Evolutionary conservation across 352 stramenopile genomes (phyloP), one percentile per base, ranked within the genome.

Genomic region (Globisporangium takayamanum): DNA sequence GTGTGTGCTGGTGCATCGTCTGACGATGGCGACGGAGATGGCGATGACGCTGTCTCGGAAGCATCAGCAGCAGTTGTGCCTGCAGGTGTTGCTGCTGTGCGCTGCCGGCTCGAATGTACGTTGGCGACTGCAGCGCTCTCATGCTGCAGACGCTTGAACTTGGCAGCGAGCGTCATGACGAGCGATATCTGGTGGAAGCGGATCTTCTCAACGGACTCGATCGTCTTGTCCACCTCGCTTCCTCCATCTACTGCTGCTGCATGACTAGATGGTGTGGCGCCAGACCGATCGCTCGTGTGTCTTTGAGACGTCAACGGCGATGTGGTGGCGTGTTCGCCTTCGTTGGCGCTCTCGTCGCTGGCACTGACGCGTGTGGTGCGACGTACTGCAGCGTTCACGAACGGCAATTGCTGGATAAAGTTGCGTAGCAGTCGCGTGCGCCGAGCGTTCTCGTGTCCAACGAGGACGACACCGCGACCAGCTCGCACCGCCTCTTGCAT

Each of bases 131-230:
- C 22, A 10, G 36, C 33, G 10, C 5, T 47, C 1, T 33, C 25
- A 2, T 55, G 42, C 2, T 54, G 56, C 26, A 53, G 15, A 2
- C 61, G 61, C 45, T 44, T 42, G 36, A 84, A 68, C 18, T 70
- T 62, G 18, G 60, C 26, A 2, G 72, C 67, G 48, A 84, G 69
- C 3, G 45, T 44, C 15, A 64, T 79, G 10, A 84, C 68, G 0
- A 84, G 59, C 14, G 69, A 67, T 16, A 84, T 62, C 46, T 84
- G 72, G 5, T 75, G 72, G 14, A 84, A 66, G 12, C 74, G 74
- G 57, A 84, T 70, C 4, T 62, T 63, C 36, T 81, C 77, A 0
- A 84, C 69, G 0, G 74, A 78, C 7, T 67, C 63, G 2, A 78
- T 33, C 18, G 39, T 30, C 33, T 12, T 22, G 36, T 53, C 8